Evolutionary conservation across 108 stramenopile species (phyloP).

Genomic region (Phaeodactylum tricornutum): DNA sequence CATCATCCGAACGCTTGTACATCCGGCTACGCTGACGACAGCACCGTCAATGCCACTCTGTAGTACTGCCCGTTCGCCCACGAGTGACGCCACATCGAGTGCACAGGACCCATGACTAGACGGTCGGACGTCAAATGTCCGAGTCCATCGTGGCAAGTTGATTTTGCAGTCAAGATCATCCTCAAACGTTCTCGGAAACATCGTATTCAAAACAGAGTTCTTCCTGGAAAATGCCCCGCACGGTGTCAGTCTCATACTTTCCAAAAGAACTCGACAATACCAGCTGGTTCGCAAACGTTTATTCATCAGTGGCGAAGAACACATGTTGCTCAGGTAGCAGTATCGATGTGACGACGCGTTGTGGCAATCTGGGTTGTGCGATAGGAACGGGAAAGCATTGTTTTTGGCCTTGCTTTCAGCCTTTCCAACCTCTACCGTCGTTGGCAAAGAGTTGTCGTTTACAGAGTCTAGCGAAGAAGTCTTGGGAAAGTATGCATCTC

Average conservation of each 20-base stretch:
- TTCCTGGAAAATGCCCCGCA: neutral
- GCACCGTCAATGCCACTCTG: neutral
- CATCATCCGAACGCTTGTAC: neutral
- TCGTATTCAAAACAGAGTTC: neutral
- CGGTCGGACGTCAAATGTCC: neutral
- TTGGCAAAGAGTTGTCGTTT: neutral
- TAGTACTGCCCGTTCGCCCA: neutral
- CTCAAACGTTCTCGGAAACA: neutral
- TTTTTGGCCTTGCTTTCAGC: neutral
- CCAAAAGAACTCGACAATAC: too few relatives aligned
- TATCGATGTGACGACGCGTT: neutral
- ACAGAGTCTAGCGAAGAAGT: neutral
- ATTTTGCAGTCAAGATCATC: constrained; percentile 3
- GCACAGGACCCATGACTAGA: neutral
- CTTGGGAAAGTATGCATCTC: neutral
- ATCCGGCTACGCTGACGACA: neutral
- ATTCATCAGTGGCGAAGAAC: neutral
- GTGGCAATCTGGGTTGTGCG: neutral
- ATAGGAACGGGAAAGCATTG: neutral
- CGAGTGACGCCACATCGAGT: neutral
- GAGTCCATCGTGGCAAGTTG: neutral
- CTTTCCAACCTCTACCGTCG: neutral
- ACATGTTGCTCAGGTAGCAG: neutral
- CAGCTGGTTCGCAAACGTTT: too few relatives aligned
- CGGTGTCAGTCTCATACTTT: neutral